Conservation (phyloP, 1,284 basidiomycete species). For the Cryptococcus hybrid region DNA sequence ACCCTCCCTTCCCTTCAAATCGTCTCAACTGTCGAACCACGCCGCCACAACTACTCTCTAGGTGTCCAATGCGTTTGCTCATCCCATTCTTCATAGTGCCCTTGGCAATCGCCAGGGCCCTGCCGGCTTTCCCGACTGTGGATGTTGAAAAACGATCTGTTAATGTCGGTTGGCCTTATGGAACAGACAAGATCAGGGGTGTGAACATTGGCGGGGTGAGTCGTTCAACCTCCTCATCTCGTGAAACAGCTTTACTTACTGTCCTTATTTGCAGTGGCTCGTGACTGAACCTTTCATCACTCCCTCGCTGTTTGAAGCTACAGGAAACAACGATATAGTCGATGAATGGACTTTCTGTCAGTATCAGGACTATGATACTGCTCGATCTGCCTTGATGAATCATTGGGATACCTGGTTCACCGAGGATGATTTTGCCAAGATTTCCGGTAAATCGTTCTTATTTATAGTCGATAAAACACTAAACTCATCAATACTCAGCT, state of each 20-base stretch:
- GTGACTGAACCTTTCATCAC: conserved; percentile 51
- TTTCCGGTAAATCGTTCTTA: conserved; percentile 58
- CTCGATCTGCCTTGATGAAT: conserved; percentile 27
- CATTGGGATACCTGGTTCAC: conserved; percentile 59
- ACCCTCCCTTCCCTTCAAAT: too few species aligned
- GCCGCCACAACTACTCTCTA: too few species aligned
- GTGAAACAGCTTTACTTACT: background rate
- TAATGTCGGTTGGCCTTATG: conserved; percentile 45
- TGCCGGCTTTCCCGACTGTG: too few species aligned
- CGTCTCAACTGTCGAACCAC: too few species aligned
- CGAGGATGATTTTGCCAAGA: conserved; percentile 80
- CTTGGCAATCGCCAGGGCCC: too few species aligned
- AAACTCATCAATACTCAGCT: conserved; percentile 16
- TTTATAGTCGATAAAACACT: background rate
- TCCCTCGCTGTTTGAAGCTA: conserved; percentile 79
- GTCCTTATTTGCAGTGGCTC: background rate
- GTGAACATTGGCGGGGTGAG: conserved; percentile 51
- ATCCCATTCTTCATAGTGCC: too few species aligned
- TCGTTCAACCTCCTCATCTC: conserved; percentile 1
- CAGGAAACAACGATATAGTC: conserved; percentile 63
- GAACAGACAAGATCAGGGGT: conserved; percentile 44
- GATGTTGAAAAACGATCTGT: conserved; percentile 20
- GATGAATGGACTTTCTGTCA: conserved; percentile 77
- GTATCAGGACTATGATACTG: conserved; percentile 42
- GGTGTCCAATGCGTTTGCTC: too few species aligned